phyloP scores from a whole-genome alignment of 2,329 filamentous ascomycete genomes.

The Pseudogymnoascus sp. region DNA sequence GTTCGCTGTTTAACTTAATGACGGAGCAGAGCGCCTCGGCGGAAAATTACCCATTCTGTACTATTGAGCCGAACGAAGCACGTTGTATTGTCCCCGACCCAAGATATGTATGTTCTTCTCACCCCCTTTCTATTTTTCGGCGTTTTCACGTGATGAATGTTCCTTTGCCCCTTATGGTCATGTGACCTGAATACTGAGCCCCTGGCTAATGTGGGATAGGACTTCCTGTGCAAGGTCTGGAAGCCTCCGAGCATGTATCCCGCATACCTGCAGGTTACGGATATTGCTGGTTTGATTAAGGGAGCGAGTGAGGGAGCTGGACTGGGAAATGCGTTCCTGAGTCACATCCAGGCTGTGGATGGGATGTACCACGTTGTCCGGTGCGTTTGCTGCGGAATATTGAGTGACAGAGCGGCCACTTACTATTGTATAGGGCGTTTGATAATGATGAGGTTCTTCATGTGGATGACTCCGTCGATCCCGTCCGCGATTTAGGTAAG shows the following conservation, averaged over 20 bases:
- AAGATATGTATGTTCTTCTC: slow-evolving; percentile 32
- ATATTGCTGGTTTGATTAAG: slow-evolving; percentile 38
- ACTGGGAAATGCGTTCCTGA: slow-evolving; percentile 38
- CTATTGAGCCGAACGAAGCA: slow-evolving; percentile 39
- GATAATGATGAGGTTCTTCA: slow-evolving; percentile 39
- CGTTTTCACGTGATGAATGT: neutral
- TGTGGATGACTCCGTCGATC: slow-evolving; percentile 39
- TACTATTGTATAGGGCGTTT: slow-evolving; percentile 27
- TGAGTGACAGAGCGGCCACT: neutral
- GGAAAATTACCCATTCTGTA: slow-evolving; percentile 40
- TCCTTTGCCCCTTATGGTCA: neutral
- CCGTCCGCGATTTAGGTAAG: slow-evolving; percentile 35
- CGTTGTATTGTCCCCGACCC: slow-evolving; percentile 37
- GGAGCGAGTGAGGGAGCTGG: slow-evolving; percentile 37
- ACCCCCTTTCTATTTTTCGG: slow-evolving; percentile 1
- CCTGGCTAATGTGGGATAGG: slow-evolving; percentile 23
- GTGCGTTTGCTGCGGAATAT: slow-evolving; percentile 15
- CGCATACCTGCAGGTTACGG: slow-evolving; percentile 37
- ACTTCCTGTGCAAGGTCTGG: slow-evolving; percentile 38
- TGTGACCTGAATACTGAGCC: neutral
- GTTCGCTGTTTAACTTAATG: slow-evolving; percentile 38
- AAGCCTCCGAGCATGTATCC: slow-evolving; percentile 39
- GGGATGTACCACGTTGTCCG: slow-evolving; percentile 39
- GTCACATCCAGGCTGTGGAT: slow-evolving; percentile 38
- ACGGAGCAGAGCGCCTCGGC: slow-evolving; percentile 38